A percentile compares a stretch with the other conserved stretches of the same genome.
Evolutionary conservation across 2,329 filamentous ascomycete genomes (phyloP).

Genomic region (Scytalidium sp.): DNA sequence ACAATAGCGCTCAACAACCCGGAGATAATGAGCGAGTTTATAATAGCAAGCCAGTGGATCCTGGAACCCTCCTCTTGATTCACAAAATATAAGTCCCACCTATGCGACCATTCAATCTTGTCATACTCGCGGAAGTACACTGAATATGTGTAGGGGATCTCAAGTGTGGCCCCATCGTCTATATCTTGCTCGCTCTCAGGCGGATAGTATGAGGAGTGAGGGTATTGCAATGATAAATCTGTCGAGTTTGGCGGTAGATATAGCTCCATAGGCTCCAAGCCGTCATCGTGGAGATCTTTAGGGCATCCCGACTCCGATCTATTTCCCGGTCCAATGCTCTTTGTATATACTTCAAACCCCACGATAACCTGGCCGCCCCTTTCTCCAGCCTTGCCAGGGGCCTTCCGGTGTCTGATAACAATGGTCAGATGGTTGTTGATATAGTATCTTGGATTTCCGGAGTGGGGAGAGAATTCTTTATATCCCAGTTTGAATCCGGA

Average conservation of each 20-base stretch:
- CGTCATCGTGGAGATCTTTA: conserved; percentile 58
- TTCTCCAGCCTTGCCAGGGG: conserved; percentile 65
- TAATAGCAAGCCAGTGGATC: conserved; percentile 84
- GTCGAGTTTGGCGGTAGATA: conserved; percentile 63
- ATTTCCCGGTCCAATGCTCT: conserved; percentile 65
- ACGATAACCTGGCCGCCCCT: conserved; percentile 77
- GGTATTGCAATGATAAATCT: conserved; percentile 47
- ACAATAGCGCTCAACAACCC: conserved; percentile 76
- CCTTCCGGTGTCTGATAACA: conserved; percentile 73
- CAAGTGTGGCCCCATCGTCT: conserved; percentile 63
- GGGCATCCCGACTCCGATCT: conserved; percentile 67
- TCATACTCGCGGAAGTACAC: conserved; percentile 86
- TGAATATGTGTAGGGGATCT: conserved; percentile 83
- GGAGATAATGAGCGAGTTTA: conserved; percentile 84
- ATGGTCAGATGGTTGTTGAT: conserved; percentile 89
- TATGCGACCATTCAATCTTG: conserved; percentile 74
- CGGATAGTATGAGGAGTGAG: conserved; percentile 56
- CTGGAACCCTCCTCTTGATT: conserved; percentile 79
- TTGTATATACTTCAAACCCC: conserved; percentile 86
- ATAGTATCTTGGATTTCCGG: conserved; percentile 63
- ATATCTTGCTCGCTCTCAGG: conserved; percentile 52
- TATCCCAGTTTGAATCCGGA: conserved; percentile 87
- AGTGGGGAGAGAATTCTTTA: conserved; percentile 59
- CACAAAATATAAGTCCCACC: conserved; percentile 89
- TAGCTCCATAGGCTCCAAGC: conserved; percentile 65